Percentiles rank a stretch among this genome's conserved stretches.
Conservation (phyloP, 768 basidiomycete species). For the Mycena epipterygia region DNA sequence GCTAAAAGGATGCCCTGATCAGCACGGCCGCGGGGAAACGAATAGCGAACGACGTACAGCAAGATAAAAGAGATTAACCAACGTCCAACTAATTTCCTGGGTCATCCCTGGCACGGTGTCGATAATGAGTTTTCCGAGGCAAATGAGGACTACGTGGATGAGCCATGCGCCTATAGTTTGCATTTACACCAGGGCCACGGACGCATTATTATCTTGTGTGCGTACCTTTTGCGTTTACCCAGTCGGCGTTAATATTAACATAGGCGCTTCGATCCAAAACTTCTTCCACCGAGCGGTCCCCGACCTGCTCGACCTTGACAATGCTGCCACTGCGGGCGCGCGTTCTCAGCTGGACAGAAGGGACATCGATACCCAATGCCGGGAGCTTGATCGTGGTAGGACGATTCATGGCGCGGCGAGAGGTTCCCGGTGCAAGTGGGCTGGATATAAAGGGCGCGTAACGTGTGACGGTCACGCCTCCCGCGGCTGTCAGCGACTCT, state of each 20-base stretch:
- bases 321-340: constrained; percentile 72
- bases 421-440: background rate
- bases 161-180: constrained; percentile 89
- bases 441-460: background rate
- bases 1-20: constrained; percentile 55
- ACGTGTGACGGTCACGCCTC: background rate
- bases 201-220: constrained; percentile 21
- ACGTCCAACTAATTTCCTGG: constrained; percentile 95
- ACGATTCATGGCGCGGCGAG: constrained; percentile 59
- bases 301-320: constrained; percentile 89
- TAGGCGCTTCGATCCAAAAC: constrained; percentile 85
- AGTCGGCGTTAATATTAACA: constrained; percentile 89
- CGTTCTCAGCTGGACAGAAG: constrained; percentile 44
- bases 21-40: constrained; percentile 6
- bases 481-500: background rate
- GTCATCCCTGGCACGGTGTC: constrained; percentile 96
- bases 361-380: constrained; percentile 55
- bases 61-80: constrained; percentile 92
- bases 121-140: constrained; percentile 90
- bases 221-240: constrained; percentile 94
- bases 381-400: constrained; percentile 71
- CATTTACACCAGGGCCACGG: background rate
- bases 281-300: constrained; percentile 79
- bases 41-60: constrained; percentile 68
- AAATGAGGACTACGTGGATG: constrained; percentile 95